Evolutionary conservation across 345 rosid genomes (phyloP).

Genomic region (Dimocarpus longan): DNA sequence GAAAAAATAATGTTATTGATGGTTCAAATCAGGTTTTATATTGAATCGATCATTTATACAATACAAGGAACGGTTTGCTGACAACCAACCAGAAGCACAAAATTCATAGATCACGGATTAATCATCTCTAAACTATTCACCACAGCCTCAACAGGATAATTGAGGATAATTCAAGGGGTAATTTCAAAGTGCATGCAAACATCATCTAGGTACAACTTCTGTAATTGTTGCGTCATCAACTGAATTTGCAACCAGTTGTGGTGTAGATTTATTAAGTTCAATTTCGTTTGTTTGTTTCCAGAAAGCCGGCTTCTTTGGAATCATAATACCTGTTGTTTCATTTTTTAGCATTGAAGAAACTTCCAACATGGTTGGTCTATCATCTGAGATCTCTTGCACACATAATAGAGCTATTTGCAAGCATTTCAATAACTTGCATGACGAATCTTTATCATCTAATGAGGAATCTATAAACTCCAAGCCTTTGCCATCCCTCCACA

Average conservation of each 20-base stretch:
- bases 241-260: neutral
- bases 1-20: too few species aligned
- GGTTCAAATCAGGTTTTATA: too few species aligned
- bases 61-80: too few species aligned
- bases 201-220: neutral
- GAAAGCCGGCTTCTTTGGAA: neutral
- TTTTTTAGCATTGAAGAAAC: neutral
- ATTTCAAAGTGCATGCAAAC: too few species aligned
- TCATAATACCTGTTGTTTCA: neutral
- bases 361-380: neutral
- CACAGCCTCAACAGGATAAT: too few species aligned
- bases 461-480: too few species aligned
- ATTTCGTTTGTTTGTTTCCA: too few species aligned
- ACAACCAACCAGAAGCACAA: too few species aligned
- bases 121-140: neutral
- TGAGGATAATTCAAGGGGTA: too few species aligned
- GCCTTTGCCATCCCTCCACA: too few species aligned
- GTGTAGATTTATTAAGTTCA: neutral
- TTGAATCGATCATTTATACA: too few species aligned
- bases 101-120: neutral
- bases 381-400: neutral
- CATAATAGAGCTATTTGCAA: slow-evolving; percentile 2
- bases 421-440: slow-evolving; percentile 1
- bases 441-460: neutral
- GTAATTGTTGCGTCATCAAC: neutral